These are phyloP conservation scores for Candida tropicalis DNA, from an alignment of 1,139 yeast species.

Conservation along the genomic window DNA sequence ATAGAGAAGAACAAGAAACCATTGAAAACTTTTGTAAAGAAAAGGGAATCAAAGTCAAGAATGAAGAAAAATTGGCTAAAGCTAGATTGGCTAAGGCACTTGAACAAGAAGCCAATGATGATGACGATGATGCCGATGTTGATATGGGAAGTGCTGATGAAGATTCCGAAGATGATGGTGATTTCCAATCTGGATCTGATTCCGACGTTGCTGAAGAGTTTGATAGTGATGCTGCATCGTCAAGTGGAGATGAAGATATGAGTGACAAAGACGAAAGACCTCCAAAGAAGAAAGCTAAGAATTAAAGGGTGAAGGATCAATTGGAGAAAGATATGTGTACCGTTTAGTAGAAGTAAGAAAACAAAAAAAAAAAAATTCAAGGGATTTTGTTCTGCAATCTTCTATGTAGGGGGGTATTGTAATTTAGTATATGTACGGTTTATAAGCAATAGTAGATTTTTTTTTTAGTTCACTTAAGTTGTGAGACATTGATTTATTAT, in stretches of 20 bases:
- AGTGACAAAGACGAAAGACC: conserved; percentile 38
- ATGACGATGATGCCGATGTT: conserved; percentile 58
- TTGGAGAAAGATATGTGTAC: no score
- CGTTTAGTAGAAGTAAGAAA: no score
- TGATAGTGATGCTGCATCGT: conserved; percentile 49
- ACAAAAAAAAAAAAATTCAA: not conserved
- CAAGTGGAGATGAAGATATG: conserved; percentile 24
- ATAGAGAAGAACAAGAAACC: conserved; percentile 83
- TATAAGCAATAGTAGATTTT: not conserved
- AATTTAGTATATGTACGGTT: conserved; percentile 1
- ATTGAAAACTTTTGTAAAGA: conserved; percentile 76
- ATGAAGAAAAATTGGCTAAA: conserved; percentile 88
- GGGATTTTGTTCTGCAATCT: not conserved
- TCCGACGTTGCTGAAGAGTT: conserved; percentile 86
- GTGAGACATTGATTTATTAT: not conserved
- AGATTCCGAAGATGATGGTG: conserved; percentile 72
- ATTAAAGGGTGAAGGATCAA: conserved; percentile 9
- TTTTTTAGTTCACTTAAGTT: not conserved
- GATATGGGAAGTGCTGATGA: conserved; percentile 78
- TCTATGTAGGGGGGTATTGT: not conserved
- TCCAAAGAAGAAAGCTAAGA: conserved; percentile 49
- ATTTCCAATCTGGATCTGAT: conserved; percentile 62
- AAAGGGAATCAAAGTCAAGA: conserved; percentile 79
- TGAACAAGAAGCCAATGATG: conserved; percentile 70
- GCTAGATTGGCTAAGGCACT: conserved; percentile 76